Conservation (phyloP, 1,284 basidiomycete species). For the Tylopilus sp. region DNA sequence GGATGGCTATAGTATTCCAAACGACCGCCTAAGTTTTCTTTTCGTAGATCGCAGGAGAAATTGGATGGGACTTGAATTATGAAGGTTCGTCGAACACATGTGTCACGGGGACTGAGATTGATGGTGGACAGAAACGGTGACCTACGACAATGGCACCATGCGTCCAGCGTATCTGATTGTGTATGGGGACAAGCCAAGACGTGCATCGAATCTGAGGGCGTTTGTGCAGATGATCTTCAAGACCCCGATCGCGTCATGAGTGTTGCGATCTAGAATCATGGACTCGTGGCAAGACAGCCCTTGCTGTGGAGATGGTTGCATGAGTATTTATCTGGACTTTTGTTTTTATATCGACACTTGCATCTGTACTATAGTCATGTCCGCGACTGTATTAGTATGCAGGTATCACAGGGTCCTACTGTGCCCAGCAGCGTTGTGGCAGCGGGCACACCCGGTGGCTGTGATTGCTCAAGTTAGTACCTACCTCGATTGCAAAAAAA, state of each 20-base stretch:
- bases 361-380: constrained; percentile 15
- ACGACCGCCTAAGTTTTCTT: neutral
- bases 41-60: constrained; percentile 40
- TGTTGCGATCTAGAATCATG: neutral
- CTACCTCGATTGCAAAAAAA: too few relatives aligned
- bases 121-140: constrained; percentile 46
- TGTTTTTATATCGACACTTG: constrained; percentile 18
- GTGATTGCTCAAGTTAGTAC: too few relatives aligned
- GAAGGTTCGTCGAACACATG: constrained; percentile 33
- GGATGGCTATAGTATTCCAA: constrained; percentile 1
- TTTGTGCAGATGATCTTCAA: constrained; percentile 35
- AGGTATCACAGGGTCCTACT: too few relatives aligned
- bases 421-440: too few relatives aligned
- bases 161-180: constrained; percentile 56
- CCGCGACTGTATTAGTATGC: neutral
- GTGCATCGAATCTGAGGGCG: constrained; percentile 24
- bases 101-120: neutral
- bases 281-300: neutral
- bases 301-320: neutral
- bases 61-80: constrained; percentile 55
- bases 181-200: constrained; percentile 40
- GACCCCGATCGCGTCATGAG: constrained; percentile 35
- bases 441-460: neutral
- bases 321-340: constrained; percentile 16
- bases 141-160: constrained; percentile 56